Conservation (phyloP, 2,329 filamentous ascomycete genomes). For the Laburnicola sp. region DNA sequence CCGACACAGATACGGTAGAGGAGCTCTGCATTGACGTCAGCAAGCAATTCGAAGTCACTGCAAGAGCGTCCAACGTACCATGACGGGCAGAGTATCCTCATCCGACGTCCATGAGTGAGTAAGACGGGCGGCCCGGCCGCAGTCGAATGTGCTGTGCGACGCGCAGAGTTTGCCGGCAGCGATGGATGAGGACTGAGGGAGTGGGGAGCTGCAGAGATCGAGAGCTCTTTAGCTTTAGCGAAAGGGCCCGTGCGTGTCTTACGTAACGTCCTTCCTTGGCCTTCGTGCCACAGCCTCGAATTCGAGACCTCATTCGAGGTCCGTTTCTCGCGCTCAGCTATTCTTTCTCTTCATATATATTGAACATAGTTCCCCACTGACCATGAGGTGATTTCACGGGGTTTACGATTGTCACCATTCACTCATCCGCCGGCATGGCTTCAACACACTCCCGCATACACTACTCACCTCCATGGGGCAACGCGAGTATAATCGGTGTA, state of each 20-base stretch:
- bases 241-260: conserved; percentile 7
- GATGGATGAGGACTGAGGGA: conserved; percentile 24
- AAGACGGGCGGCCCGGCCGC: conserved; percentile 34
- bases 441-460: conserved; percentile 55
- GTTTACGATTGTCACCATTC: neutral
- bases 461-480: conserved; percentile 93
- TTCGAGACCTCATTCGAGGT: neutral
- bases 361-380: neutral
- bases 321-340: neutral
- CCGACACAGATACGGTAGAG: conserved; percentile 72
- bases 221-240: conserved; percentile 29
- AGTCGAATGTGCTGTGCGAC: conserved; percentile 31
- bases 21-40: conserved; percentile 53
- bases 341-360: neutral
- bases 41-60: conserved; percentile 7
- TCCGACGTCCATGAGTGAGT: conserved; percentile 42
- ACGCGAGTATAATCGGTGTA: conserved; percentile 94
- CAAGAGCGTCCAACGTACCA: conserved; percentile 32
- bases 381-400: conserved; percentile 8
- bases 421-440: conserved; percentile 22
- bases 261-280: conserved; percentile 3
- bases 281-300: neutral
- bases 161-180: conserved; percentile 37
- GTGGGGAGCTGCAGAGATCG: conserved; percentile 24
- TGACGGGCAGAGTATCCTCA: conserved; percentile 39